A percentile compares a stretch with the other conserved stretches of the same genome.
These are phyloP conservation scores for Cordyceps militaris DNA, from an alignment of 2,329 filamentous ascomycete species.

Conservation along the genomic window DNA sequence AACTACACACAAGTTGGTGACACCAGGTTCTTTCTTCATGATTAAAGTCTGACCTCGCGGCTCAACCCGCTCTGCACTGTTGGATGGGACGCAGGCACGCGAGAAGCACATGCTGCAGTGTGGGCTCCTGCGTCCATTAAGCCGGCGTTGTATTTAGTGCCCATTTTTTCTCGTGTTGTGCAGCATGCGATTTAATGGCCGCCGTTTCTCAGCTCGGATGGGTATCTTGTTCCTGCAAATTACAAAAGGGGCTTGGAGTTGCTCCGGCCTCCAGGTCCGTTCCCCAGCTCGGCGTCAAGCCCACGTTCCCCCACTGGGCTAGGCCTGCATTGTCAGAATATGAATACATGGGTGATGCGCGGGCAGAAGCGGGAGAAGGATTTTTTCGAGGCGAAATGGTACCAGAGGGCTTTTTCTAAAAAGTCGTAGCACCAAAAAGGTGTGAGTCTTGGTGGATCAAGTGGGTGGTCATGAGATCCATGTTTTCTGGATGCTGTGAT, in stretches of 20 bases:
- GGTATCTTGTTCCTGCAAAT: background rate
- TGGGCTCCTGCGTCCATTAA: background rate
- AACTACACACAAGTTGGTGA: no score
- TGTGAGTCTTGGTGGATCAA: no score
- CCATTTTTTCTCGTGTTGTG: background rate
- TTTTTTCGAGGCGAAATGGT: no score
- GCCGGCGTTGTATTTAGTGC: no score
- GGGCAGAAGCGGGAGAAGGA: no score
- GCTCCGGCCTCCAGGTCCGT: constrained; percentile 2
- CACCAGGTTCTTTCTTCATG: no score
- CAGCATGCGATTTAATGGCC: background rate
- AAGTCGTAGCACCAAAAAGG: no score
- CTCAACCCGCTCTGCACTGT: background rate
- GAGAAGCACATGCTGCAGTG: background rate
- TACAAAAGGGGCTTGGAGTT: background rate
- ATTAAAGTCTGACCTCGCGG: no score
- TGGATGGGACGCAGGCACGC: background rate
- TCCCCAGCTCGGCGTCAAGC: background rate
- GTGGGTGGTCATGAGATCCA: no score
- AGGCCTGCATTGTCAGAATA: no score
- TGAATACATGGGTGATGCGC: no score
- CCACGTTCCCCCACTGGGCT: background rate
- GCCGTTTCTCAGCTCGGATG: background rate
- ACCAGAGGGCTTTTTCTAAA: background rate
- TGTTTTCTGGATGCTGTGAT: no score